Evolutionary conservation across 306 rosid species (phyloP), one percentile per base, ranked within the genome.

Genomic region (Vigna radiata): DNA sequence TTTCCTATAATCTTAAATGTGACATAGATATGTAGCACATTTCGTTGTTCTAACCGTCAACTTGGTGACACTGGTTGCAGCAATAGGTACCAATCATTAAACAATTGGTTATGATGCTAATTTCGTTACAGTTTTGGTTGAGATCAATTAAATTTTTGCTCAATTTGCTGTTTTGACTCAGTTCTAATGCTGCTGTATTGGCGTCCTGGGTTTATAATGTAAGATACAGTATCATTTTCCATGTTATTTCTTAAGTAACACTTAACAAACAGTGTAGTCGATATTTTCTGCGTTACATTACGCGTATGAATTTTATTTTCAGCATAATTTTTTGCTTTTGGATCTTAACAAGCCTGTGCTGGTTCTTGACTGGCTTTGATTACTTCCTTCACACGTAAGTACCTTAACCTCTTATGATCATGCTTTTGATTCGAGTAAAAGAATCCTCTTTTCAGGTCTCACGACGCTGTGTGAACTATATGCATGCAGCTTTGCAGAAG

Each of bases 181-280:
- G 94, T 85, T 77, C 63, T 86, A 56, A 77, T 85, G 75, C 79
- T 85, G 54, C 59, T 86, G 76, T 84, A 88, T 75, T 91, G 94
- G 94, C 88, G 92, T 43, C 92, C 94, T 7, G 93, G 92, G 72
- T 87, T 89, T 54, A 77, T 88, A 39, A 82, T 76, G 97, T 91
- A 80, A 88, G 93, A 31, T 17, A 23, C 1, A 16, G 33, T 36
- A 15, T 2, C 47, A 54, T 37, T 73, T 61, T 36, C 13, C 15
- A 44, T 8, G 54, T 21, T 29, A 12, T 55, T 14, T 31, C 0
- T 25, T 25, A 48, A 8, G 16, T 15, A 61, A 53, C 6, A 23
- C 0, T 25, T 25, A 48, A 8, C 12, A 15, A 69, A 64, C 9
- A 23, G 17, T 44, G 19, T 21, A 29, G 23, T 12, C 53, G 69